A percentile compares a stretch with the other conserved stretches of the same genome.
Conservation (phyloP, 2,329 filamentous ascomycete genomes). For the Colletotrichum sp. region DNA sequence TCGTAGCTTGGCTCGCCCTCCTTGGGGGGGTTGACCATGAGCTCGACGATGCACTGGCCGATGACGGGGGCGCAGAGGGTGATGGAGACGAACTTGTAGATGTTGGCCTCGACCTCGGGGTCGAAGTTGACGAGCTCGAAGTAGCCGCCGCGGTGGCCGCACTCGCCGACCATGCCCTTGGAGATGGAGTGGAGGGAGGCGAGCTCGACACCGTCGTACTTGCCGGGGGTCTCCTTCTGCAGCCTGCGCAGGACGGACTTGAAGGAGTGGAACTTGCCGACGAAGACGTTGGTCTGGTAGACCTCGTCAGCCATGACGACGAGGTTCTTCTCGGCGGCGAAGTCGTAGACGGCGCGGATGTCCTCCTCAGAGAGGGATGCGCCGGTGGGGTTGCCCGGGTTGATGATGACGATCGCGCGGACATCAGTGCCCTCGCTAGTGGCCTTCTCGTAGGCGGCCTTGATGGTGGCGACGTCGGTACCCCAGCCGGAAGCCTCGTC, state of each 20-base stretch:
- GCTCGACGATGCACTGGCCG: conserved; percentile 93
- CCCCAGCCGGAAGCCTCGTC: conserved; percentile 88
- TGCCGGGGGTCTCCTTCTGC: conserved; percentile 75
- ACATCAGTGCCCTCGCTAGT: conserved; percentile 81
- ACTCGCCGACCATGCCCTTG: conserved; percentile 99
- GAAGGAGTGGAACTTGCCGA: conserved; percentile 94
- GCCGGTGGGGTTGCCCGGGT: conserved; percentile 97
- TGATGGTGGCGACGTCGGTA: conserved; percentile 83
- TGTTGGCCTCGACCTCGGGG: conserved; percentile 82
- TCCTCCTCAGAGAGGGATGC: conserved; percentile 81
- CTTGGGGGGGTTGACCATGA: conserved; percentile 96
- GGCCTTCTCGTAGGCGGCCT: conserved; percentile 74
- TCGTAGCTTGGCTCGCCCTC: conserved; percentile 83
- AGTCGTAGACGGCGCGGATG: conserved; percentile 83
- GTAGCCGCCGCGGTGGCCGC: conserved; percentile 95
- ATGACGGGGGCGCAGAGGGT: conserved; percentile 95
- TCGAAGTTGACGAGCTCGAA: conserved; percentile 96
- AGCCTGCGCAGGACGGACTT: conserved; percentile 85
- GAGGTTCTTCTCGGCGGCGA: conserved; percentile 83
- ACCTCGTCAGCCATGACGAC: conserved; percentile 96
- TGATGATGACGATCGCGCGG: conserved; percentile 94
- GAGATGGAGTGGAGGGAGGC: conserved; percentile 92
- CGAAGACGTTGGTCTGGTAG: conserved; percentile 98
- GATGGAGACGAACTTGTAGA: conserved; percentile 99
- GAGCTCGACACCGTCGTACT: conserved; percentile 86